Conservation (phyloP, 768 basidiomycete species). For the Tubosaeta sp. region DNA sequence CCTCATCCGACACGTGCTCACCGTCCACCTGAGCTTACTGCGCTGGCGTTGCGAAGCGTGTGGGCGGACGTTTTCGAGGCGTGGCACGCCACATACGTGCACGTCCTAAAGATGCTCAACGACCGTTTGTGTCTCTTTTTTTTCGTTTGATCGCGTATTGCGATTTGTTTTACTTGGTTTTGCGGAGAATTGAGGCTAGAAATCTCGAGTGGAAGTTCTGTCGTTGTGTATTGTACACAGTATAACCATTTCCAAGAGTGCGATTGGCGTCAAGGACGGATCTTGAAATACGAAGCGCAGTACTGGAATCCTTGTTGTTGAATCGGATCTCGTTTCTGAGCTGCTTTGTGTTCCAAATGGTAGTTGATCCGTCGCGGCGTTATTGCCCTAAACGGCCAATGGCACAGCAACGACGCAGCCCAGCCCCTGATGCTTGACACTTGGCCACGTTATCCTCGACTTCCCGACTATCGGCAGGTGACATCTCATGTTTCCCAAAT, state of each 20-base stretch:
- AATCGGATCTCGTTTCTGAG: neutral
- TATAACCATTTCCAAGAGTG: neutral
- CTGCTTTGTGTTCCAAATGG: neutral
- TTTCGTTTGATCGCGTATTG: too few species aligned
- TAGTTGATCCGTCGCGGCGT: neutral
- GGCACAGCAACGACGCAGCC: neutral
- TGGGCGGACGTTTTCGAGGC: constrained; percentile 14
- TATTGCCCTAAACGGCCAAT: neutral
- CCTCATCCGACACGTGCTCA: constrained; percentile 15
- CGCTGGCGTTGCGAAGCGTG: constrained; percentile 13
- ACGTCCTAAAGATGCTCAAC: neutral
- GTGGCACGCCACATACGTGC: constrained; percentile 12
- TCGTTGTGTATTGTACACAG: neutral
- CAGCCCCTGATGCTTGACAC: neutral
- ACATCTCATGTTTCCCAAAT: neutral
- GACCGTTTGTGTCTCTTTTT: neutral
- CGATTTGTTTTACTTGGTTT: too few species aligned
- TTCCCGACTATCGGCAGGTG: too few species aligned
- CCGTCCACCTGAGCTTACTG: constrained; percentile 14
- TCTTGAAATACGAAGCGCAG: neutral
- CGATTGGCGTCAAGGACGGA: neutral
- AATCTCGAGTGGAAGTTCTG: too few species aligned
- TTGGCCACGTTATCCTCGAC: too few species aligned
- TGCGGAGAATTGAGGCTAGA: too few species aligned
- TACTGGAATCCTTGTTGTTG: neutral